Evolutionary conservation across 148 eudicot genomes (phyloP).

Genomic region (Rhododendron henanense): DNA sequence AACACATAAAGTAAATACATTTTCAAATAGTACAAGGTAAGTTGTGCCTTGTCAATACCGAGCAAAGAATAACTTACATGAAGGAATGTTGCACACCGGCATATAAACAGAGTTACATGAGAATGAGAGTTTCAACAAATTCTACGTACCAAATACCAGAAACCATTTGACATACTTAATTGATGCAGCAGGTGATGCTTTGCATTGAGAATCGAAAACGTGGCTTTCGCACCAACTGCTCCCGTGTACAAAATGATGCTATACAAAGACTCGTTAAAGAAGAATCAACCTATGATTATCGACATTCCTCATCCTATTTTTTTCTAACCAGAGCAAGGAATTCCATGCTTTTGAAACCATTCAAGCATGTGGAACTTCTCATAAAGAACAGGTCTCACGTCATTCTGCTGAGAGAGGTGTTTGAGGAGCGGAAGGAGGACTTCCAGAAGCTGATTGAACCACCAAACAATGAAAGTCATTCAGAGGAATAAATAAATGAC

Average conservation of each 20-base stretch:
- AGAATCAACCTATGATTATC: not conserved
- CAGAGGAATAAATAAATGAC: slow-evolving; percentile 1
- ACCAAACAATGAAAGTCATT: slow-evolving; percentile 3
- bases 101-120: slow-evolving; percentile 33
- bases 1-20: not conserved
- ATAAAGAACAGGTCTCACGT: slow-evolving; percentile 72
- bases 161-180: slow-evolving; percentile 2
- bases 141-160: slow-evolving; percentile 19
- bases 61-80: slow-evolving; percentile 23
- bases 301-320: not conserved
- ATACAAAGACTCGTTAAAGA: slow-evolving; percentile 32
- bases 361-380: slow-evolving; percentile 91
- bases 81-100: slow-evolving; percentile 20
- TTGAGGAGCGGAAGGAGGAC: slow-evolving; percentile 85
- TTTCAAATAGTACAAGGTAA: not conserved
- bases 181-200: slow-evolving; percentile 17
- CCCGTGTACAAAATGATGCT: slow-evolving; percentile 26
- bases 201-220: not conserved
- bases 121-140: slow-evolving; percentile 23
- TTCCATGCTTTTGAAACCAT: slow-evolving; percentile 96
- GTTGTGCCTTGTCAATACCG: not conserved
- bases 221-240: slow-evolving; percentile 13
- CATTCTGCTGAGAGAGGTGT: slow-evolving; percentile 67
- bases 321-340: slow-evolving; percentile 62
- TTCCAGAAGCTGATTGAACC: slow-evolving; percentile 67